Base-by-base conservation (phyloP, 1,284 basidiomycete genomes). In the Puccinia hordei region DNA sequence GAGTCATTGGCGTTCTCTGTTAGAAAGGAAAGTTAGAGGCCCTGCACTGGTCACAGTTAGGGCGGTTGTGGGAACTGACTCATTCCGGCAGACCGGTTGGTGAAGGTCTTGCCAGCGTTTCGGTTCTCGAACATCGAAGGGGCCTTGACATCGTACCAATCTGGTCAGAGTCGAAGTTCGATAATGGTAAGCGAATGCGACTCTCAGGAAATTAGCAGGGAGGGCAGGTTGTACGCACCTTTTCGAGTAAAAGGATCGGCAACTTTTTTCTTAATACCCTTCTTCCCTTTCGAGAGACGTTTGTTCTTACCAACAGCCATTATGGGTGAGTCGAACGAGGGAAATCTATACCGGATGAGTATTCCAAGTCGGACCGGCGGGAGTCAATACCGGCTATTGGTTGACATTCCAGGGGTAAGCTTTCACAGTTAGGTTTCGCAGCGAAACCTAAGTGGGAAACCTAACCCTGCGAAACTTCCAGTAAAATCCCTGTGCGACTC, bases 241-340 rank as follows among this genome's bases (percentile, higher is more conserved):
- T 99, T 99, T 89, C 96, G 92, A 85, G 96, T 92, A 93, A 99
- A 98, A 84, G 97, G 95, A 90, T 99, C 97, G 84, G 99, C 95
- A 87, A 96, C 94, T 91, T 96, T 96, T 85, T 87, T 87, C 92
- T 96, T 97, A 89, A 97, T 91, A 87, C 95, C 95, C 90, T 98
- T 98, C 91, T 98, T 98, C 86, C 96, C 95, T 90, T 99, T 99
- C 81, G 94, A 96, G 85, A 98, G 91, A 87, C 96, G 92, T 90
- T 99, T 99, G 90, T 98, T 98, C 93, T 94, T 87, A 82, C 86
- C 86, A 83, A 87, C 86, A 85, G 86, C 86, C 81, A 82, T 82
- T 22, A 24, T 44, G 61, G 49, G 13, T 49, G 17, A 49, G 49
- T 69, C 27, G 68, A 69, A 44, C 61, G 35, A 27, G 19, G 38